Conservation (phyloP, 768 basidiomycete species). For the Suillus decipiens region DNA sequence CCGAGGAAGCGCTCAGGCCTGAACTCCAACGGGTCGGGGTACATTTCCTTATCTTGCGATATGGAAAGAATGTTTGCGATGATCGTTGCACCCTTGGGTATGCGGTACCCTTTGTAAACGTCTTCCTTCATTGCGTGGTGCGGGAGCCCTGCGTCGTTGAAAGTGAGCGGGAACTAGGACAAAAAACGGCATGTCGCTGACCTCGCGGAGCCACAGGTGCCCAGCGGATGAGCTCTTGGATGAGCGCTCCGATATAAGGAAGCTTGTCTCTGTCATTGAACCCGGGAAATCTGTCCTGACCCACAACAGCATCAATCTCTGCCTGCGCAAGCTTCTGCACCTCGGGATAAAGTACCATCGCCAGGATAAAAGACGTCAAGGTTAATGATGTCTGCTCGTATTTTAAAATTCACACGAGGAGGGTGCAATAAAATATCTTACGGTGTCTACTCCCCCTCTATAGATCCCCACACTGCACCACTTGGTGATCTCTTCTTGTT, state of each 20-base stretch:
- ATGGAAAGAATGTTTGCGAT: not conserved
- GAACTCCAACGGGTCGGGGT: conserved; percentile 51
- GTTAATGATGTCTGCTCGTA: not conserved
- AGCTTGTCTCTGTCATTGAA: conserved; percentile 26
- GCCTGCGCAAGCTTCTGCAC: conserved; percentile 27
- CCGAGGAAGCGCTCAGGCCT: conserved; percentile 48
- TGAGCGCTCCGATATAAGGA: conserved; percentile 28
- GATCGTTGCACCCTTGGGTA: not conserved
- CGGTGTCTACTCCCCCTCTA: conserved; percentile 29
- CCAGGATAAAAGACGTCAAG: conserved; percentile 19
- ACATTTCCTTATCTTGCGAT: conserved; percentile 24
- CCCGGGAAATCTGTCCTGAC: conserved; percentile 21
- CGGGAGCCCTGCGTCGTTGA: not conserved
- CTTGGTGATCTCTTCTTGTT: conserved; percentile 16
- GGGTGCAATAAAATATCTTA: conserved; percentile 11
- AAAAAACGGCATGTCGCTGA: not conserved
- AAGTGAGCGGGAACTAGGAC: not conserved
- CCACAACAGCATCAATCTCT: conserved; percentile 31
- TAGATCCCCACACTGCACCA: conserved; percentile 14
- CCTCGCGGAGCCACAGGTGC: conserved; percentile 15
- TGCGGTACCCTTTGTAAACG: conserved; percentile 19
- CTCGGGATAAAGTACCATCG: conserved; percentile 29
- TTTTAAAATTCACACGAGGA: not conserved
- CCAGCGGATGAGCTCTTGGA: conserved; percentile 27
- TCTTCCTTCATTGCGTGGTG: conserved; percentile 14